Evolutionary conservation across 176 grass and related monocot genomes (phyloP), one percentile per base, ranked within the genome.

Genomic region (Musa itinerans): DNA sequence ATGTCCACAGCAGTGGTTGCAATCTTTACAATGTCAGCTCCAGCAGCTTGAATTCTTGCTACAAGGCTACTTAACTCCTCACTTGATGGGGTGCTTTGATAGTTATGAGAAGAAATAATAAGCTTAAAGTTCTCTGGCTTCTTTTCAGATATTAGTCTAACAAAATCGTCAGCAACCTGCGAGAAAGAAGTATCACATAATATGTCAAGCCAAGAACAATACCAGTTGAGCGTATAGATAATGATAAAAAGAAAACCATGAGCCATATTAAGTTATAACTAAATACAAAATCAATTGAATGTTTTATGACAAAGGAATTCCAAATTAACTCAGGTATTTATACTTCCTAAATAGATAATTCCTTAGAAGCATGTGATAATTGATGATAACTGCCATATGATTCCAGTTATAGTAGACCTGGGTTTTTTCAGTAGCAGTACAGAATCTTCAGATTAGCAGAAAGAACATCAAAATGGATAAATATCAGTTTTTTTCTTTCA

Each of bases 11-110:
- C 92, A 50, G 92, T 96, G 1, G 92, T 96, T 81, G 85, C 78
- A 73, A 96, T 92, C 81, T 96, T 96, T 62, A 96, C 92, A n/a
- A 96, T 92, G 75, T 96, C 95, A 83, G 95, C 95, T 54, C 88
- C 95, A 27, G 84, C 83, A 74, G 78, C 88, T 83, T 87, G 86
- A 72, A 91, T 99, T 78, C 82, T 86, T 24, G 86, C 83, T 23
- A 87, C 71, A 80, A 99, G 78, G 74, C 69, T 79, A 54, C 70
- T 81, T 73, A 99, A 84, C 68, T 89, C 95, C 76, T 92, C 83
- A 50, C 77, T 56, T 1, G 90, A 99, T 54, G 95, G 95, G 56
- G 95, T 99, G 15, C 55, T 88, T 72, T 99, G 83, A 50, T 65
- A 99, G 76, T 99, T 99, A 83, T 99, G 95, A 68, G 90, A 90